These are phyloP conservation scores for Rhodotorula babjevae DNA, from an alignment of 768 basidiomycete species.

Conservation along the genomic window DNA sequence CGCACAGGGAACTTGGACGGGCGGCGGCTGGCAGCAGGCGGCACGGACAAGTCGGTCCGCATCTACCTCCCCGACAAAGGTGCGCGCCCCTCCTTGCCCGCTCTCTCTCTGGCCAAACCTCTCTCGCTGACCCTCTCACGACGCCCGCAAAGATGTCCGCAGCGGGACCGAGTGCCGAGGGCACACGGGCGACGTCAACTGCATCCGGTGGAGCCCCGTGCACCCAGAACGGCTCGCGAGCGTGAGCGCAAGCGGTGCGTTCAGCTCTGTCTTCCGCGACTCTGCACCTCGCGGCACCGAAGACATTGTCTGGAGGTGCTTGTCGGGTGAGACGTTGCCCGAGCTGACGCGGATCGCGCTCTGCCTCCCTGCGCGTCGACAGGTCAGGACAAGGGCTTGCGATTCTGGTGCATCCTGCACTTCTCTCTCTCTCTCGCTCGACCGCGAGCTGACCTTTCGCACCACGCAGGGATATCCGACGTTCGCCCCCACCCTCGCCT, in stretches of 20 bases:
- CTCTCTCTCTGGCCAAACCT: not conserved
- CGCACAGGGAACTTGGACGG: slow-evolving; percentile 38
- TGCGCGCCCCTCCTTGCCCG: not conserved
- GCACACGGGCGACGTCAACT: slow-evolving; percentile 28
- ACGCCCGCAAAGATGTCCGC: slow-evolving; percentile 6
- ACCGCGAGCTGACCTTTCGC: too few relatives aligned
- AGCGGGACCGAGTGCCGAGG: slow-evolving; percentile 28
- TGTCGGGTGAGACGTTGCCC: not conserved
- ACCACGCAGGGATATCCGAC: slow-evolving; percentile 13
- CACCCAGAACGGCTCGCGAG: slow-evolving; percentile 34
- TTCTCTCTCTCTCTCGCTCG: too few relatives aligned
- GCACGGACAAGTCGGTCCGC: slow-evolving; percentile 21
- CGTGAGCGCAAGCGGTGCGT: slow-evolving; percentile 27
- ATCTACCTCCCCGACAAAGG: slow-evolving; percentile 39
- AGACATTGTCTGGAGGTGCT: too few relatives aligned
- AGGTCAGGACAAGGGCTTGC: slow-evolving; percentile 23
- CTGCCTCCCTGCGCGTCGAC: not conserved
- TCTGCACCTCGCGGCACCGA: too few relatives aligned
- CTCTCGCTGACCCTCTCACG: not conserved
- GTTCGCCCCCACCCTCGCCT: slow-evolving; percentile 3
- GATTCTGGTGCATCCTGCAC: slow-evolving; percentile 30
- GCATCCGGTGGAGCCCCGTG: slow-evolving; percentile 30
- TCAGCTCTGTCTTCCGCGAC: not conserved
- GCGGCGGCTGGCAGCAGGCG: slow-evolving; percentile 24
- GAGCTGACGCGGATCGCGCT: not conserved